These are phyloP conservation scores for Penicillium argentinense DNA, from an alignment of 495 filamentous ascomycete species.

Conservation along the genomic window DNA sequence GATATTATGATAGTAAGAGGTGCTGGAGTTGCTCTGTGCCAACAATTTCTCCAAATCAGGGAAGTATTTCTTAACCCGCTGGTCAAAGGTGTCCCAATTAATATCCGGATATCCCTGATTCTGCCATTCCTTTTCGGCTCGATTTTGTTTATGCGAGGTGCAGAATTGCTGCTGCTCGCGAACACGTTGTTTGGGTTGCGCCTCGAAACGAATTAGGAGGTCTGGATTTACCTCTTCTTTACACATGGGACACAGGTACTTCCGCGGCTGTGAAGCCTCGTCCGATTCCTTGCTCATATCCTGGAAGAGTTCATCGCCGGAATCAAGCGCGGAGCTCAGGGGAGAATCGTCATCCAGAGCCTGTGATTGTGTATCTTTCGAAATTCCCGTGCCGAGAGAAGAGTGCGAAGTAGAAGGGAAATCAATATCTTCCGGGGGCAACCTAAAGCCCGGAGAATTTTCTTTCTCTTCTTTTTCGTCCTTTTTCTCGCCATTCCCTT, in stretches of 20 bases:
- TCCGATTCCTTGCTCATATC: neutral
- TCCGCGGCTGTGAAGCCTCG: neutral
- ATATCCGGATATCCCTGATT: slow-evolving; percentile 73
- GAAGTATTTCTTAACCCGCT: slow-evolving; percentile 60
- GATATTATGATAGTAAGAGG: slow-evolving; percentile 61
- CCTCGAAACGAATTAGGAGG: slow-evolving; percentile 48
- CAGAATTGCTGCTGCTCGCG: slow-evolving; percentile 70
- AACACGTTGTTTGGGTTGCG: slow-evolving; percentile 53
- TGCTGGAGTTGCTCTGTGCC: slow-evolving; percentile 45
- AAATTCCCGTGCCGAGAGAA: slow-evolving; percentile 16
- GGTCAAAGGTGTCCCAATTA: slow-evolving; percentile 68
- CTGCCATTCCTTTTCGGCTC: slow-evolving; percentile 61
- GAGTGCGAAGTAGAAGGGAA: slow-evolving; percentile 25
- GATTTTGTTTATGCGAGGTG: slow-evolving; percentile 59
- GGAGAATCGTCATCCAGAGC: slow-evolving; percentile 6
- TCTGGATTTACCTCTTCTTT: slow-evolving; percentile 55
- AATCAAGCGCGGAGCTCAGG: too few relatives aligned
- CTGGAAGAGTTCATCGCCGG: too few relatives aligned
- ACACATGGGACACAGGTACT: slow-evolving; percentile 66
- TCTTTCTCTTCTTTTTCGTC: neutral
- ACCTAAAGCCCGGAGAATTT: slow-evolving; percentile 19
- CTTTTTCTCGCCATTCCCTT: slow-evolving; percentile 6
- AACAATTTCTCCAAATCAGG: slow-evolving; percentile 58
- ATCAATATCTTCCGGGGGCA: slow-evolving; percentile 21
- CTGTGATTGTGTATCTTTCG: neutral